These are phyloP conservation scores for Cercospora zeina DNA, from an alignment of 2,329 filamentous ascomycete species.

Conservation along the genomic window DNA sequence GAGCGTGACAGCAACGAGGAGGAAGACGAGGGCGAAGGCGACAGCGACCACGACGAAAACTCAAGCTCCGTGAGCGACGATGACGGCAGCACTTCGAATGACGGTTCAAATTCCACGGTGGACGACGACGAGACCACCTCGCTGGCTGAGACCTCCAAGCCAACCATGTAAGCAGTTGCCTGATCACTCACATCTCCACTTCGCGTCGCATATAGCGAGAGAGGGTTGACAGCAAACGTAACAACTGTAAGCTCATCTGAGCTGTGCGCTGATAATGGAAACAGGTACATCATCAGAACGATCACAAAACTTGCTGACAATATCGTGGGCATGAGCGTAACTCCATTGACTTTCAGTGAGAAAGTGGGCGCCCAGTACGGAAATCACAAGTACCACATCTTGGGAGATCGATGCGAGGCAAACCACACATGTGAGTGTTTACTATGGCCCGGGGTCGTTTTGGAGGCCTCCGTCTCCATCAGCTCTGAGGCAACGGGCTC, in stretches of 20 bases:
- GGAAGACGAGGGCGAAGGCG: background rate
- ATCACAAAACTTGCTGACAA: constrained; percentile 21
- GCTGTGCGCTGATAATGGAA: background rate
- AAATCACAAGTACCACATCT: constrained; percentile 31
- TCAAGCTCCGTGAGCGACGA: background rate
- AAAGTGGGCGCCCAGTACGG: constrained; percentile 8
- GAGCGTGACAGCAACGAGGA: constrained; percentile 13
- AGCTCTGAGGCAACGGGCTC: background rate
- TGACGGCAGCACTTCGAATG: constrained; percentile 1
- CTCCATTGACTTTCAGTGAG: constrained; percentile 21
- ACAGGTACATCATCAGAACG: constrained; percentile 17
- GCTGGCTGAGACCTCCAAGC: background rate
- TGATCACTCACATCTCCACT: background rate
- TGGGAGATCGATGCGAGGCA: constrained; percentile 25
- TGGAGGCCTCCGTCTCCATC: background rate
- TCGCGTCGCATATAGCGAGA: background rate
- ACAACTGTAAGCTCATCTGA: background rate
- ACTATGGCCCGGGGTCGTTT: background rate
- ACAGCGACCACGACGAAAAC: background rate
- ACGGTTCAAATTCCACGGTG: constrained; percentile 10
- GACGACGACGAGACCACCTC: constrained; percentile 16
- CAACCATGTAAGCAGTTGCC: constrained; percentile 14
- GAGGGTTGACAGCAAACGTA: background rate
- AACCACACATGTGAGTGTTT: constrained; percentile 4
- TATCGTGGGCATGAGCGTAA: constrained; percentile 24